phyloP scores from a whole-genome alignment of 176 grass and related monocot species.

The Secale cereale region DNA sequence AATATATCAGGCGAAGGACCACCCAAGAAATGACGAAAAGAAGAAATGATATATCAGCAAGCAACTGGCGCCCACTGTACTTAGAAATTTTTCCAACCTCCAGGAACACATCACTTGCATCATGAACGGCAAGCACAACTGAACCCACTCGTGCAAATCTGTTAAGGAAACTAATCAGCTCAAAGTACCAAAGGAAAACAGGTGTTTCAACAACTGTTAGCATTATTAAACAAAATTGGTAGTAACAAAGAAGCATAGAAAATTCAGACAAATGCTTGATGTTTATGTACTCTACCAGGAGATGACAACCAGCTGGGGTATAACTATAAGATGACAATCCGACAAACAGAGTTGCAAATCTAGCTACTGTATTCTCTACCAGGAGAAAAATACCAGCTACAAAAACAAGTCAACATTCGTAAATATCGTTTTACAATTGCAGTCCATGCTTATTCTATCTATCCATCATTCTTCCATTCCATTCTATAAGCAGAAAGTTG shows the following conservation, averaged over 20 bases:
- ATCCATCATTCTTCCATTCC: neutral
- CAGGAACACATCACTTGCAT: constrained; percentile 78
- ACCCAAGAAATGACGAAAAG: constrained; percentile 64
- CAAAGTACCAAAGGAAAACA: constrained; percentile 16
- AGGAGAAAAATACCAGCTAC: neutral
- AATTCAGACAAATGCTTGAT: neutral
- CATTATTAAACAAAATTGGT: neutral
- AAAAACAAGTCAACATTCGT: neutral
- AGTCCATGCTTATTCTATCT: neutral
- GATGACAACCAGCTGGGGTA: neutral
- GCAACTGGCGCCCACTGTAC: constrained; percentile 44
- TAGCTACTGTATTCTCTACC: neutral
- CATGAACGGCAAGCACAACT: constrained; percentile 74
- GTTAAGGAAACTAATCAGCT: constrained; percentile 35
- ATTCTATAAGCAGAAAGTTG: neutral
- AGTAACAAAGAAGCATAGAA: constrained; percentile 4
- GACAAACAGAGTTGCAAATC: neutral
- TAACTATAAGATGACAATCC: neutral
- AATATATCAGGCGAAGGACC: constrained; percentile 68
- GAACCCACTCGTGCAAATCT: constrained; percentile 89
- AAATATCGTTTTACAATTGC: neutral
- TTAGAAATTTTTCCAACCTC: constrained; percentile 79
- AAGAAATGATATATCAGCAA: constrained; percentile 67
- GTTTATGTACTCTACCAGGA: neutral
- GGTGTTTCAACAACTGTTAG: constrained; percentile 4